Conservation (phyloP, 1,284 basidiomycete species). For the Ceratobasidium theobromae region DNA sequence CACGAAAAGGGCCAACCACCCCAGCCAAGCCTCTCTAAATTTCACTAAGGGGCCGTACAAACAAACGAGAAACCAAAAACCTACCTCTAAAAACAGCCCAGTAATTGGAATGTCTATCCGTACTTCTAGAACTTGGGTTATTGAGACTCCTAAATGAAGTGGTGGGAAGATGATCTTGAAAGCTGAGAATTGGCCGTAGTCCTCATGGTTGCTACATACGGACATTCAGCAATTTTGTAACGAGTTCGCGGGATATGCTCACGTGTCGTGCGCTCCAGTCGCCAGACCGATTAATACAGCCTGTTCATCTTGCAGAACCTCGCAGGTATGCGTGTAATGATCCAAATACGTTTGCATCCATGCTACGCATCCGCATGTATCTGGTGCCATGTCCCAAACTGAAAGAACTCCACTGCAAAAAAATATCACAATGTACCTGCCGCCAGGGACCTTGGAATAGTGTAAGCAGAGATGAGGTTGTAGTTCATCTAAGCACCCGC, state of each 20-base stretch:
- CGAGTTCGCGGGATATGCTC: not conserved
- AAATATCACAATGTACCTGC: constrained; percentile 14
- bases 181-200: not conserved
- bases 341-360: constrained; percentile 15
- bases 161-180: constrained; percentile 26
- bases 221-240: not conserved
- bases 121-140: constrained; percentile 23
- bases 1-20: constrained; percentile 13
- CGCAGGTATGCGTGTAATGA: constrained; percentile 28
- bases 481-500: not conserved
- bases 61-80: not conserved
- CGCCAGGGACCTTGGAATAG: constrained; percentile 1
- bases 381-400: constrained; percentile 21
- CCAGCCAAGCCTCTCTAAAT: constrained; percentile 13
- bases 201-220: not conserved
- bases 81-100: constrained; percentile 21
- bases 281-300: constrained; percentile 23
- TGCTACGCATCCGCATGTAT: constrained; percentile 18
- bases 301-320: constrained; percentile 28
- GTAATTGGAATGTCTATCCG: constrained; percentile 25
- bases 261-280: constrained; percentile 25
- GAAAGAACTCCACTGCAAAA: constrained; percentile 21
- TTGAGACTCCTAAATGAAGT: constrained; percentile 1
- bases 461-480: not conserved
- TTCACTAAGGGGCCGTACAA: not conserved